Conservation (phyloP, 75 land plant species). For the Adiantum capillusveneris region DNA sequence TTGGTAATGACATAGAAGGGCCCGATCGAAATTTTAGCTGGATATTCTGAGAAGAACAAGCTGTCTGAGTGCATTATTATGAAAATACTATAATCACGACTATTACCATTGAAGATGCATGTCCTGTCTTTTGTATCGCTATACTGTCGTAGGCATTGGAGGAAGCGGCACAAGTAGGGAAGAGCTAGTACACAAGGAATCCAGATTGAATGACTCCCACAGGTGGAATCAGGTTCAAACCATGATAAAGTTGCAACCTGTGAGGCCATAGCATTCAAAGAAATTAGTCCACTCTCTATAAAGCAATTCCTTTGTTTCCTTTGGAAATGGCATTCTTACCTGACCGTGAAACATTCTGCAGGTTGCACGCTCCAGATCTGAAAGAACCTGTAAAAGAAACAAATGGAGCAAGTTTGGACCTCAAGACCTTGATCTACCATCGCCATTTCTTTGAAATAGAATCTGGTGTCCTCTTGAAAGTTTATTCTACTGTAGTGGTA, state of each 20-base stretch:
- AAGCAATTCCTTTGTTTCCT: not conserved
- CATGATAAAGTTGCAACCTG: slow-evolving; percentile 97
- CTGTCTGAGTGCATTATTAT: too few species aligned
- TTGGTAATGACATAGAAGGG: too few species aligned
- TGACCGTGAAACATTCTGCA: slow-evolving; percentile 93
- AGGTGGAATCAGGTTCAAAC: slow-evolving; percentile 89
- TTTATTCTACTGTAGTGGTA: too few species aligned
- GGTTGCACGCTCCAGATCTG: slow-evolving; percentile 90
- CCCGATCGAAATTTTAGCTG: too few species aligned
- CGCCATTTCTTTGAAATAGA: too few species aligned
- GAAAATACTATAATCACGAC: too few species aligned
- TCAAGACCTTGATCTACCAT: too few species aligned
- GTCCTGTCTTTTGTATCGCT: slow-evolving; percentile 80
- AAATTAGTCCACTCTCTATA: not conserved
- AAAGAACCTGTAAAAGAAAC: slow-evolving; percentile 97
- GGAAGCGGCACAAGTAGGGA: slow-evolving; percentile 86
- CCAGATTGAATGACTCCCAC: slow-evolving; percentile 91
- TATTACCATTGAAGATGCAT: slow-evolving; percentile 47
- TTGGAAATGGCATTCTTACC: slow-evolving; percentile 32
- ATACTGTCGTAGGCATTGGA: slow-evolving; percentile 94
- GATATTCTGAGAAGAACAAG: too few species aligned
- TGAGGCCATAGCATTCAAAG: not conserved
- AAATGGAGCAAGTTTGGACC: too few species aligned
- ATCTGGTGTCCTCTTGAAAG: too few species aligned
- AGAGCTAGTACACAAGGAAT: slow-evolving; percentile 85